Base-by-base conservation (phyloP, 495 filamentous ascomycete genomes). In the Penicillium verhagenii region DNA sequence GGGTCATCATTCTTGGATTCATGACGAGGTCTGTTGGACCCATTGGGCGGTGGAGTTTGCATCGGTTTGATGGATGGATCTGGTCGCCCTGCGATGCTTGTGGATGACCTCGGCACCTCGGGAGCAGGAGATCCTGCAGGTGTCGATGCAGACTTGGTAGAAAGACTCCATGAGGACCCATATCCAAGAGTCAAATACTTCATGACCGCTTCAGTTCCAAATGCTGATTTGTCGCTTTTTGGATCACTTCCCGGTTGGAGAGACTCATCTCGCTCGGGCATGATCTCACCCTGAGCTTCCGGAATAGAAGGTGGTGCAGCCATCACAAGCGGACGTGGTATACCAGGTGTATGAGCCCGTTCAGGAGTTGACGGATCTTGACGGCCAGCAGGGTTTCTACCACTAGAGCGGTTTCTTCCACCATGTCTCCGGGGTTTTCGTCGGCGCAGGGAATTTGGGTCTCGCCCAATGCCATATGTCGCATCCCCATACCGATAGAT, bases 401-500 rank as follows among this genome's bases (percentile, higher is more conserved):
- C 47, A 45, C 57, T 60, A 18, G 47, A 53, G 37, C 38, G 24
- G 9, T 47, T 33, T 20, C 43, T 63, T 9, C 31, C 63, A 44
- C 64, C 50, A 44, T 63, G 60, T 29, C 58, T 73, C 7, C 72
- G 69, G 50, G 58, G 60, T 53, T 59, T 77, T 57, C 74, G 67
- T 40, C 75, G 72, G 26, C 72, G 83, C 51, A 73, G 76, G 8
- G 86, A 81, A 10, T 72, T 77, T 24, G 89, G 85, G 55, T 90
- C 90, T 11, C 93, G 86, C 46, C 74, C 75, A 18, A 96, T 83
- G 20, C 92, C 92, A 70, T 95, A 96, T 16, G 91, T 83, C 58
- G 86, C 72, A 51, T 87, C 80, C 10, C 91, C 91, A 74, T 87
- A 86, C 33, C 73, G 82, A 63, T 90, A 94, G 9, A 96, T 74